These are phyloP conservation scores for Neoascochyta sp. DNA, from an alignment of 2,329 filamentous ascomycete genomes.

Conservation along the genomic window DNA sequence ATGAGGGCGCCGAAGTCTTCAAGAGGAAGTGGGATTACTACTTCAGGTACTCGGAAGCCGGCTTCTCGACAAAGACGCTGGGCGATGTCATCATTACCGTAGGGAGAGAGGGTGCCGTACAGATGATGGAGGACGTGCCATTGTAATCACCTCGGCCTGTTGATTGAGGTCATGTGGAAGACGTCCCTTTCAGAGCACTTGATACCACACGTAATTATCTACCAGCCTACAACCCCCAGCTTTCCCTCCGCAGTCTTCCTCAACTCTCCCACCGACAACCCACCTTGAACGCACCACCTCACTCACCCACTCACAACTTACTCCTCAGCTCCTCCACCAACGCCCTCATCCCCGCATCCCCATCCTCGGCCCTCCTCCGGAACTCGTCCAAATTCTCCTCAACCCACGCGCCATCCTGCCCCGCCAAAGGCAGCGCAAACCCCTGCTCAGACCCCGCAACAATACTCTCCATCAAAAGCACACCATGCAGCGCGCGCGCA, in stretches of 20 bases:
- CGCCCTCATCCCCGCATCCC: constrained; percentile 20
- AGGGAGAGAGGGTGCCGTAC: constrained; percentile 59
- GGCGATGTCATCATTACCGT: constrained; percentile 71
- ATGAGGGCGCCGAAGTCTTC: constrained; percentile 65
- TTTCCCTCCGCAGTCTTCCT: too few relatives aligned
- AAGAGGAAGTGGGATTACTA: constrained; percentile 74
- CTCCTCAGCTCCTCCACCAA: constrained; percentile 12
- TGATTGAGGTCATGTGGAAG: too few relatives aligned
- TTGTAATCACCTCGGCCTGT: too few relatives aligned
- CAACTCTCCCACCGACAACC: background rate
- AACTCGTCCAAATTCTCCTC: constrained; percentile 19
- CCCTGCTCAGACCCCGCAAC: constrained; percentile 25
- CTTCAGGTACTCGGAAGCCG: constrained; percentile 71
- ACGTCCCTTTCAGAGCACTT: too few relatives aligned
- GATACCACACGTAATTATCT: too few relatives aligned
- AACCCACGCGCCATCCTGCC: constrained; percentile 22
- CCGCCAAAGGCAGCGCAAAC: constrained; percentile 21
- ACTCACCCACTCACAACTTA: constrained; percentile 1
- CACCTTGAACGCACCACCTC: constrained; percentile 1
- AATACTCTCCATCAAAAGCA: constrained; percentile 28
- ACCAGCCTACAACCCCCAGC: too few relatives aligned
- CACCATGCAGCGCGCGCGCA: constrained; percentile 16
- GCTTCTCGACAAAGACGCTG: constrained; percentile 67
- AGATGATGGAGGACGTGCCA: constrained; percentile 68
- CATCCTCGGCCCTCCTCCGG: constrained; percentile 15